Evolutionary conservation across 306 rosid species (phyloP), one percentile per base, ranked within the genome.

Genomic region (Prosopis cineraria): DNA sequence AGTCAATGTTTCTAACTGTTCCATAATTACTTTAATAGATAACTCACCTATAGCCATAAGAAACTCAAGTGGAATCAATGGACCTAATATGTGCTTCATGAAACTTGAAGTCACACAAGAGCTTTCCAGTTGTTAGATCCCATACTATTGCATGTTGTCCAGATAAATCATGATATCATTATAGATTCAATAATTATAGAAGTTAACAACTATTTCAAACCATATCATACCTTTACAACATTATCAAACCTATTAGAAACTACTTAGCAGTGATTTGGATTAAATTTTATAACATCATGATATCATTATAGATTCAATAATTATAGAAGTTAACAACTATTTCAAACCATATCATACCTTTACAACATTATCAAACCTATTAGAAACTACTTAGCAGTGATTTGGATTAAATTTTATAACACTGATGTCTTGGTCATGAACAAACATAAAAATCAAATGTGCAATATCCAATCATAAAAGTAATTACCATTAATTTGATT

Each of bases 371-470:
- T 94, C 98, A 53, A 90, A 78, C 65, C 98, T 97, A 75, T 97
- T 97, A 83, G 98, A 94, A 68, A 94, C 98, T 33, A 94, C 98
- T 97, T 97, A 94, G 0, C 98, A 97, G 48, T 97, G 97, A 86
- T 94, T 97, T 19, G 98, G 98, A 60, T 91, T 85, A 89, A 94
- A 94, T 78, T 91, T 92, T 81, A 94, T 94, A 47, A n/a, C n/a
- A 60, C n/a, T n/a, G n/a, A n/a, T n/a, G n/a, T n/a, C n/a, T n/a
- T n/a, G n/a, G n/a, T n/a, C n/a, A n/a, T n/a, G n/a, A n/a, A n/a
- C n/a, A n/a, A n/a, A n/a, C n/a, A n/a, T n/a, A n/a, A n/a, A n/a
- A n/a, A n/a, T n/a, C n/a, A n/a, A n/a, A n/a, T n/a, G n/a, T n/a
- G n/a, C n/a, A n/a, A n/a, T n/a, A n/a, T n/a, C n/a, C n/a, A n/a